phyloP scores from a whole-genome alignment of 2,329 filamentous ascomycete genomes.

The Talaromyces sp. region DNA sequence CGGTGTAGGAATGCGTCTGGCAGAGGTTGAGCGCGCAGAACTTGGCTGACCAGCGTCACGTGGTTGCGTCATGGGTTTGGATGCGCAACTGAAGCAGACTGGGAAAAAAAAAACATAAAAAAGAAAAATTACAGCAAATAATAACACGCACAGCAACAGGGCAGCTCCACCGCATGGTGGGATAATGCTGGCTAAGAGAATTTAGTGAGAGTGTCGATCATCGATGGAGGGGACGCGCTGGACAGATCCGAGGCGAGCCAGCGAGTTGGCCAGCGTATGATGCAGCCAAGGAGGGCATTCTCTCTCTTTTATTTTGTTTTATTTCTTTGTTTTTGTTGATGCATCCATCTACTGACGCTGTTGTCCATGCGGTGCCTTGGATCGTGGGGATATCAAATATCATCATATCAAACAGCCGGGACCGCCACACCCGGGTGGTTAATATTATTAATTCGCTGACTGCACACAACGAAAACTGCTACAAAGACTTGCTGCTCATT shows the following conservation, averaged over 20 bases:
- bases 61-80: slow-evolving; percentile 31
- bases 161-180: slow-evolving; percentile 3
- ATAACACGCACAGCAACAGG: not conserved
- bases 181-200: not conserved
- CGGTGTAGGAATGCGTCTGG: slow-evolving; percentile 16
- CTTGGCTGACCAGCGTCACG: slow-evolving; percentile 20
- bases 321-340: not conserved
- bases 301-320: not conserved
- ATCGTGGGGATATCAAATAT: not conserved
- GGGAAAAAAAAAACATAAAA: slow-evolving; percentile 7
- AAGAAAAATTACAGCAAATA: slow-evolving; percentile 1
- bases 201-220: slow-evolving; percentile 3
- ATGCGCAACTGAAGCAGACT: slow-evolving; percentile 15
- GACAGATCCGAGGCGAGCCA: not conserved
- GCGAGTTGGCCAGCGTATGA: not conserved
- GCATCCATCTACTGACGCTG: not conserved
- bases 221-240: not conserved
- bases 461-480: no score
- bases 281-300: not conserved
- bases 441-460: not conserved
- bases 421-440: not conserved
- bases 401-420: not conserved
- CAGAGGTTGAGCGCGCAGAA: not conserved
- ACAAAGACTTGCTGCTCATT: not conserved
- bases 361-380: no score